Percentiles rank a stretch among this genome's conserved stretches.
Evolutionary conservation across 2,329 filamentous ascomycete species (phyloP).

Genomic region (Aspergillus pseudonomiae): DNA sequence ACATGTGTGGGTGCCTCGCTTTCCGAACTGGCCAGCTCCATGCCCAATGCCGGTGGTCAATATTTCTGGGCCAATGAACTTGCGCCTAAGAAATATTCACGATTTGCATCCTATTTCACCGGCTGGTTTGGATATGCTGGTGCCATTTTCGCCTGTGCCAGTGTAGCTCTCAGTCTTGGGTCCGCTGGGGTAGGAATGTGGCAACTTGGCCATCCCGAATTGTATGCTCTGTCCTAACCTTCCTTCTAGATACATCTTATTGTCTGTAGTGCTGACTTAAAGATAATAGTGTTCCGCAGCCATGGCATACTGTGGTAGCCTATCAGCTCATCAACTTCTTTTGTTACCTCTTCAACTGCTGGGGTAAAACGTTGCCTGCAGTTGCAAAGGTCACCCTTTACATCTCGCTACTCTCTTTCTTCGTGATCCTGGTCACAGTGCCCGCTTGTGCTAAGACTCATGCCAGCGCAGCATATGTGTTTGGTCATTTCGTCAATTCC

Average conservation of each 20-base stretch:
- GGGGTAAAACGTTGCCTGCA: constrained; percentile 38
- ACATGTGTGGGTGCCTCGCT: constrained; percentile 51
- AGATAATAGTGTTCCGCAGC: constrained; percentile 31
- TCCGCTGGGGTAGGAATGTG: constrained; percentile 55
- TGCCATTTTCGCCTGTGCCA: constrained; percentile 57
- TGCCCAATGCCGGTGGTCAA: constrained; percentile 56
- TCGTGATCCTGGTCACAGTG: constrained; percentile 53
- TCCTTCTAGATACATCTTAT: constrained; percentile 1
- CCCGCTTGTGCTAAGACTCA: constrained; percentile 50
- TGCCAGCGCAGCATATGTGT: constrained; percentile 53
- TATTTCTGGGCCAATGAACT: constrained; percentile 57
- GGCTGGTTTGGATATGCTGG: constrained; percentile 60
- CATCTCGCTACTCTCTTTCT: constrained; percentile 51
- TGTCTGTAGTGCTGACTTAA: constrained; percentile 13
- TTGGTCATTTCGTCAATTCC: constrained; percentile 56
- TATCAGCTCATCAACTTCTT: constrained; percentile 54
- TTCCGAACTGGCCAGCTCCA: constrained; percentile 52
- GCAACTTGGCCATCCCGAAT: constrained; percentile 55
- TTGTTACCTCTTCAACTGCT: constrained; percentile 54
- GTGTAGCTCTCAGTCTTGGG: constrained; percentile 54
- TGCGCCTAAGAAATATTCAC: constrained; percentile 49
- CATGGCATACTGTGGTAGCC: constrained; percentile 46
- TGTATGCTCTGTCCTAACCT: constrained; percentile 42
- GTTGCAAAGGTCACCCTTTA: constrained; percentile 51
- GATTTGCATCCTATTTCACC: constrained; percentile 51